Conservation (phyloP, 1,284 basidiomycete genomes). For the Moesziomyces aphidis region DNA sequence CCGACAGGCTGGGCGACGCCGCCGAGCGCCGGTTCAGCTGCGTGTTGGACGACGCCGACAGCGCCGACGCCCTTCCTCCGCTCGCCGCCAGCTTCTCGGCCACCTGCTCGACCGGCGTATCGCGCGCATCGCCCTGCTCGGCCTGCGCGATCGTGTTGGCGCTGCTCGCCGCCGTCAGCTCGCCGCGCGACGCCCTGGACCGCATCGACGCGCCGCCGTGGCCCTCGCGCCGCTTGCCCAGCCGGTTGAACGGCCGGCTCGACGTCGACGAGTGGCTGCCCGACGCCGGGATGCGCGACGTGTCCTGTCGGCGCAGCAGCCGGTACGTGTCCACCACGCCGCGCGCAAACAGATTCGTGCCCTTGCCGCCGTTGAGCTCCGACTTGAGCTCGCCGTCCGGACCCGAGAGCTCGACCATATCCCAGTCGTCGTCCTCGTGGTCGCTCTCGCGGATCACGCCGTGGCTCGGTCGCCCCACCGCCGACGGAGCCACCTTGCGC, state of each 20-base stretch:
- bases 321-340: conserved; percentile 66
- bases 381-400: conserved; percentile 52
- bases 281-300: conserved; percentile 38
- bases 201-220: conserved; percentile 27
- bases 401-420: conserved; percentile 58
- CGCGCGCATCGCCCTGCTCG: conserved; percentile 8
- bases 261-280: conserved; percentile 38
- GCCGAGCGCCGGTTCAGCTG: conserved; percentile 31
- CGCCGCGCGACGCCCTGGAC: conserved; percentile 22
- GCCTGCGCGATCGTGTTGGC: conserved; percentile 19
- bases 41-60: conserved; percentile 20
- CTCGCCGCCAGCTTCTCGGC: conserved; percentile 15
- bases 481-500: conserved; percentile 40
- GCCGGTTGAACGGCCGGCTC: conserved; percentile 50
- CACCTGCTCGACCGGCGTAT: conserved; percentile 18
- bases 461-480: conserved; percentile 45
- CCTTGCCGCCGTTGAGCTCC: conserved; percentile 65
- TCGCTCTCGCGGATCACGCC: conserved; percentile 48
- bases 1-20: conserved; percentile 41
- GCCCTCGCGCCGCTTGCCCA: conserved; percentile 47
- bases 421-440: conserved; percentile 64
- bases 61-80: conserved; percentile 15
- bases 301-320: conserved; percentile 71
- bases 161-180: conserved; percentile 37
- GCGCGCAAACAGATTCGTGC: conserved; percentile 64